These are phyloP conservation scores for Saturnispora serradocipensis DNA, from an alignment of 805 yeast species.

Conservation along the genomic window DNA sequence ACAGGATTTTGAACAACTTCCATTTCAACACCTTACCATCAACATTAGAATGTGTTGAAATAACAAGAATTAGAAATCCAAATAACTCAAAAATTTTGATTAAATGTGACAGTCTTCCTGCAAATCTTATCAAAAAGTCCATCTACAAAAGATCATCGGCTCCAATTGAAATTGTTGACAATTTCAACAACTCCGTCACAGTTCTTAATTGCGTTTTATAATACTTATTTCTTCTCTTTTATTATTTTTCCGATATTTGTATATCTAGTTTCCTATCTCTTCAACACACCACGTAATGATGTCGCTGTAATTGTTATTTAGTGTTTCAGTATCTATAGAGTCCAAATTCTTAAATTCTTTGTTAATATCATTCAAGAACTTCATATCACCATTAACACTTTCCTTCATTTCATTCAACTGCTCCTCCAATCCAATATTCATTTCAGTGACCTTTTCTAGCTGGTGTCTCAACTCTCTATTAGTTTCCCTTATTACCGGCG, in stretches of 20 bases:
- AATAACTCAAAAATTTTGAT: not conserved
- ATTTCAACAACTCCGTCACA: not conserved
- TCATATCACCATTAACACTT: slow-evolving; percentile 9
- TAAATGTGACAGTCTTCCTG: not conserved
- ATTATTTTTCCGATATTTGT: not conserved
- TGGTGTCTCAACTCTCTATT: slow-evolving; percentile 6
- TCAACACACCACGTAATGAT: slow-evolving; percentile 17
- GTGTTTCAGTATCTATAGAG: slow-evolving; percentile 8
- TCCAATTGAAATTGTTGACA: not conserved
- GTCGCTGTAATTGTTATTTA: slow-evolving; percentile 15
- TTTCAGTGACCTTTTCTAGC: not conserved
- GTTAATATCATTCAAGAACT: slow-evolving; percentile 8
- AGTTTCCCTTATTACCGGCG: slow-evolving; percentile 9
- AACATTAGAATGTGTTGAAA: slow-evolving; percentile 4
- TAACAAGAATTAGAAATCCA: slow-evolving; percentile 1
- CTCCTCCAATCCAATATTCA: slow-evolving; percentile 5
- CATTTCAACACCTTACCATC: not conserved
- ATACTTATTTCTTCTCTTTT: not conserved
- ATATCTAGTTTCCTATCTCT: slow-evolving; percentile 4
- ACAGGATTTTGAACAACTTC: not conserved
- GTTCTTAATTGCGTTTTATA: not conserved
- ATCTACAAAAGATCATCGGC: not conserved
- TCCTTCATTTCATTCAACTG: slow-evolving; percentile 10
- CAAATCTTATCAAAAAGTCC: not conserved
- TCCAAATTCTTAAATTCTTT: slow-evolving; percentile 14